Evolutionary conservation across 2,329 filamentous ascomycete species (phyloP).

Genomic region (Trichophaea hybrida): DNA sequence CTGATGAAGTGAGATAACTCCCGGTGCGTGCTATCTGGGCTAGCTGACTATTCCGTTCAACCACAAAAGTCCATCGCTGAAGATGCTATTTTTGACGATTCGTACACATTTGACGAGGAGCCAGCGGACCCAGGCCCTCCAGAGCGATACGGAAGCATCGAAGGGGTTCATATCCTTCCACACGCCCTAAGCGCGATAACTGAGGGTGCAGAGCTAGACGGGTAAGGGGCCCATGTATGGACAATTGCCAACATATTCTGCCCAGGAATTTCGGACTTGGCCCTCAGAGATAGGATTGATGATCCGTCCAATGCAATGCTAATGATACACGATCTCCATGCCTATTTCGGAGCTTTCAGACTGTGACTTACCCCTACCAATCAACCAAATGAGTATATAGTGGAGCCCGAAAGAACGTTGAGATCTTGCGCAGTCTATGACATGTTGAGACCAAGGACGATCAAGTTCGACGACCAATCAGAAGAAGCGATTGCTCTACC

Average conservation of each 20-base stretch:
- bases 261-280: not conserved
- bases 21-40: not conserved
- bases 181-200: not conserved
- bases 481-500: no score
- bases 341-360: no score
- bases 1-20: not conserved
- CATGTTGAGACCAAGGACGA: no score
- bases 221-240: not conserved
- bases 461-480: no score
- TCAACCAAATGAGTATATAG: no score
- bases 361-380: no score
- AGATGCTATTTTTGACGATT: not conserved
- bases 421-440: no score
- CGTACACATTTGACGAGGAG: no score
- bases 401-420: no score
- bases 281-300: not conserved
- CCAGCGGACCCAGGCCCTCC: no score
- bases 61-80: not conserved
- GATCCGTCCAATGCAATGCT: not conserved
- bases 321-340: not conserved
- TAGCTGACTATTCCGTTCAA: not conserved
- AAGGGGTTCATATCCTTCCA: not conserved
- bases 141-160: not conserved
- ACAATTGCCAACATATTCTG: not conserved
- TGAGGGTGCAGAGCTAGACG: not conserved